Evolutionary conservation across 2,329 filamentous ascomycete genomes (phyloP).

Genomic region (Arthrinium phaeospermum): DNA sequence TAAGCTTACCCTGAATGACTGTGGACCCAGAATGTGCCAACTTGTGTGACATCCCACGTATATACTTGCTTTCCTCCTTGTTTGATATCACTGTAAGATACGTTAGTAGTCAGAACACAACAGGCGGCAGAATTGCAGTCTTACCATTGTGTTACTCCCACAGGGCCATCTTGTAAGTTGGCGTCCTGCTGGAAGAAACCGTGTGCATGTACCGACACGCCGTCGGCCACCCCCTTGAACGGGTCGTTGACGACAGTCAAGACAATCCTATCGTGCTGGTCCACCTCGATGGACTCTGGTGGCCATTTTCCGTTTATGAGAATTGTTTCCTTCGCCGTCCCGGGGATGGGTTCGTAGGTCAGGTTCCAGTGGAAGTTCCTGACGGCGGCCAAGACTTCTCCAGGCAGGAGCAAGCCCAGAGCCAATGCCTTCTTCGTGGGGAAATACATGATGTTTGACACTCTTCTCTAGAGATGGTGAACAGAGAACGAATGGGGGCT

Average conservation of each 20-base stretch:
- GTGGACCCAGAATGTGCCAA: slow-evolving; percentile 19
- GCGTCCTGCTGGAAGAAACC: slow-evolving; percentile 13
- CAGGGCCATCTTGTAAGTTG: slow-evolving; percentile 16
- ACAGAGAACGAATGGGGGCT: background rate
- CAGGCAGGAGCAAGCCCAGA: slow-evolving; percentile 13
- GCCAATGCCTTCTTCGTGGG: background rate
- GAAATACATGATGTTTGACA: background rate
- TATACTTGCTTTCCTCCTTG: slow-evolving; percentile 9
- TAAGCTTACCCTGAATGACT: slow-evolving; percentile 16
- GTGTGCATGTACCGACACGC: slow-evolving; percentile 17
- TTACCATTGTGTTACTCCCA: slow-evolving; percentile 20
- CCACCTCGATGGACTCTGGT: slow-evolving; percentile 18
- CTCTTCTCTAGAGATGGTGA: background rate
- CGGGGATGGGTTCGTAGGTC: slow-evolving; percentile 14
- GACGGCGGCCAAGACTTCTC: slow-evolving; percentile 13
- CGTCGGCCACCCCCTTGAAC: background rate
- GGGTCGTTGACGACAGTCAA: slow-evolving; percentile 13
- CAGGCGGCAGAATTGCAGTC: background rate
- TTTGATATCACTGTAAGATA: background rate
- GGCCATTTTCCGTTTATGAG: slow-evolving; percentile 21
- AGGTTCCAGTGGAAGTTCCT: slow-evolving; percentile 16
- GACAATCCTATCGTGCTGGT: slow-evolving; percentile 17
- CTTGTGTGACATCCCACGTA: slow-evolving; percentile 13
- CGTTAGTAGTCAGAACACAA: background rate
- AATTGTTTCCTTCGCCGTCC: slow-evolving; percentile 6